A percentile compares a stretch with the other conserved stretches of the same genome.
Conservation (phyloP, 2,329 filamentous ascomycete species). For the Lasiodiplodia sp. region DNA sequence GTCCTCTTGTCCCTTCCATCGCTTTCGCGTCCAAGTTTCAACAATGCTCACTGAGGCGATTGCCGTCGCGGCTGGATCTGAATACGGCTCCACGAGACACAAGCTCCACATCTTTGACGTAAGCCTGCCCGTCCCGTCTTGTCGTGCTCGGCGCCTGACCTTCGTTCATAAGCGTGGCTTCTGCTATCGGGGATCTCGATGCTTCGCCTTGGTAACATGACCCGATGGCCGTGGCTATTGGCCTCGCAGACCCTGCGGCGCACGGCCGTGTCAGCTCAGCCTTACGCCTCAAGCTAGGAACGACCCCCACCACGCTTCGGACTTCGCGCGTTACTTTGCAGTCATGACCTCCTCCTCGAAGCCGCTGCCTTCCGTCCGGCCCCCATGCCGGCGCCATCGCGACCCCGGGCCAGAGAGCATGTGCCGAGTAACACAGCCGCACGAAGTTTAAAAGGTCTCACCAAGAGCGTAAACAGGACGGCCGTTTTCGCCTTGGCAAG, state of each 20-base stretch:
- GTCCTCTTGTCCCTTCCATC: too few species aligned
- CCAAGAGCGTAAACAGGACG: background rate
- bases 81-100: background rate
- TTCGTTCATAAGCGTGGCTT: constrained; percentile 11
- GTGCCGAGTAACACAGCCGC: background rate
- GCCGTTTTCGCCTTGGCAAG: constrained; percentile 11
- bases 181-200: background rate
- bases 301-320: background rate
- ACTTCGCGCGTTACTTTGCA: background rate
- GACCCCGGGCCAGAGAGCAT: background rate
- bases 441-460: background rate
- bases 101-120: constrained; percentile 20
- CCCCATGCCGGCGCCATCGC: background rate
- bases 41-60: background rate
- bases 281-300: constrained; percentile 12
- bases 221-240: background rate
- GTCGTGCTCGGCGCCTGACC: constrained; percentile 1
- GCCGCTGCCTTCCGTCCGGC: constrained; percentile 12
- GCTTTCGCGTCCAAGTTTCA: background rate
- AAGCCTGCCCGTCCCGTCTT: constrained; percentile 1
- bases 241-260: background rate
- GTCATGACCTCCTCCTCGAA: background rate
- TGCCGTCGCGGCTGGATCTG: background rate
- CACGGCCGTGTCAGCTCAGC: constrained; percentile 16
- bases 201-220: background rate